Evolutionary conservation across 441 rosid species (phyloP), one percentile per base, ranked within the genome.

Genomic region (Aquilaria agallochum): DNA sequence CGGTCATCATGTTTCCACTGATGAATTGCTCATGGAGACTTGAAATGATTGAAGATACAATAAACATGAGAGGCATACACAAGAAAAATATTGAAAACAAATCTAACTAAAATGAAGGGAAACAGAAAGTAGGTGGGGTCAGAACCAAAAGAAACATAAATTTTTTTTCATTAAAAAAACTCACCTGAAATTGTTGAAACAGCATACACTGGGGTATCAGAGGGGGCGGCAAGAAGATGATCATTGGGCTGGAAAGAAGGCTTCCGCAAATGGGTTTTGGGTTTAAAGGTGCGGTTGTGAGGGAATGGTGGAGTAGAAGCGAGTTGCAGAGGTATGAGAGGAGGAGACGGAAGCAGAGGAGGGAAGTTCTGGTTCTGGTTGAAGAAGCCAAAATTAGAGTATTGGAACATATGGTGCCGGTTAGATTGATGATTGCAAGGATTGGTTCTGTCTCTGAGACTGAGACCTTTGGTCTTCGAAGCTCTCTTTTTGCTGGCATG

Each of bases 291-390:
- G 31, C 71, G 87, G 77, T 78, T 72, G 56, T 61, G 88, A 62
- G 75, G 78, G 58, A 71, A 52, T 60, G 84, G 75, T 44, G 83
- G 84, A 40, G 82, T 50, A n/a, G 74, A 53, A 76, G 88, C 81
- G 11, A 74, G 82, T 27, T 76, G 88, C 44, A 77, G 78, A 63
- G 82, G 91, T 53, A 77, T 68, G 45, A 82, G 77, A 71, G 86
- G 74, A 76, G 91, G 88, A 14, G 78, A 78, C 32, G 91, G 89
- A 64, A 85, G 96, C 68, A 87, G 81, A 76, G 96, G 90, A 14
- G 89, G 88, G 72, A 77, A 80, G 73, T 63, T 73, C 54, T 77
- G 80, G 78, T 69, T 68, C 47, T 78, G 82, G 72, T 75, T 70
- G 34, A 68, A 63, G 65, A 75, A 59, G 14, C 76, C 76, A 63